Base-by-base conservation (phyloP, 192 early-diverging fungal genomes). In the Coemansia sp. region DNA sequence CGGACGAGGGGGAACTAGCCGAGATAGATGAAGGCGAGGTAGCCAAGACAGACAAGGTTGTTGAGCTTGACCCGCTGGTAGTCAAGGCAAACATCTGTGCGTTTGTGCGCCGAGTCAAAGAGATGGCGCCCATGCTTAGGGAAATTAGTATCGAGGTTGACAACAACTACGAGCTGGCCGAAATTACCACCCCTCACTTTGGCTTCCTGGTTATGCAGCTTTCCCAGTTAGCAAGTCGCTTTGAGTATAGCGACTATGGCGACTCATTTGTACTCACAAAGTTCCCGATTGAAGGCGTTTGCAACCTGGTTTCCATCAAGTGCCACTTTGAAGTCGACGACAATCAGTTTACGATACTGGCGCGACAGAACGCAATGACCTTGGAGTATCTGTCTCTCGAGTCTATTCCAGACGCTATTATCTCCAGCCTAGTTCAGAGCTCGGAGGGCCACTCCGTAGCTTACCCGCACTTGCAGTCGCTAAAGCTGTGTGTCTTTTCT, bases 391-490 rank as follows among this genome's bases (percentile, higher is more conserved):
- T 46, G 20, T 21, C 45, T 46, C 45, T 46, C 45, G 40, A 23
- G 45, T 46, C 20, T 8, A 1, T 37, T 10, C 9, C 4, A 13
- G 20, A 31, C 37, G 2, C 34, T 20, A 14, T 26, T 8, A 8
- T 53, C 23, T 20, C 21, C 13, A 18, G 18, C 34, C 62, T 64
- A 8, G 23, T 64, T 5, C 31, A 37, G n/a, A 50, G 51, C 48
- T 45, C 35, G 46, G 46, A 64, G 0, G 62, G 62, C 13, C 10
- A 37, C 24, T 46, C 26, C n/a, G 62, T 53, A 9, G 14, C 37
- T 7, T 64, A 64, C 35, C 35, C 62, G 35, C 62, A 53, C n/a
- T 53, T 64, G 28, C 34, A 16, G 10, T 14, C 50, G 4, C 45
- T 64, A 10, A 20, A 35, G 14, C 11, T 64, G 5, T 10, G 18